phyloP scores from a whole-genome alignment of 768 basidiomycete species.

The Auricularia auricula-judae region DNA sequence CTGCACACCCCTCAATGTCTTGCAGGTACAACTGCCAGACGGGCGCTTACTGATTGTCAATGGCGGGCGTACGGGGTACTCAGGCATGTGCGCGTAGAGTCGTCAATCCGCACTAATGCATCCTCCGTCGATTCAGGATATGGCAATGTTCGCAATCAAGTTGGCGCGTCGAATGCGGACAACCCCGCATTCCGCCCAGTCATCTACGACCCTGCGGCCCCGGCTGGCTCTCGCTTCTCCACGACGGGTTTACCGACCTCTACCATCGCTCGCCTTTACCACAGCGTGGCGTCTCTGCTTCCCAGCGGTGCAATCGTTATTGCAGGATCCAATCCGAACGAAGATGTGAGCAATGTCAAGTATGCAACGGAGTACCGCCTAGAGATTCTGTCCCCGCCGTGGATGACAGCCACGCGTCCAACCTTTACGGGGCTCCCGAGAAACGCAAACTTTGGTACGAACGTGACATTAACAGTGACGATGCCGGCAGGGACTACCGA shows the following conservation, averaged over 20 bases:
- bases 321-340: slow-evolving; percentile 39
- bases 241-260: slow-evolving; percentile 34
- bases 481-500: background rate
- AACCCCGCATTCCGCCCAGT: slow-evolving; percentile 31
- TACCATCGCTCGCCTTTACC: slow-evolving; percentile 46
- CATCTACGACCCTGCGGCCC: slow-evolving; percentile 35
- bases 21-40: slow-evolving; percentile 10
- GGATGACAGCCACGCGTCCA: slow-evolving; percentile 27
- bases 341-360: slow-evolving; percentile 18
- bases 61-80: slow-evolving; percentile 25
- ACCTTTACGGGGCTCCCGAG: slow-evolving; percentile 21
- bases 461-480: slow-evolving; percentile 23
- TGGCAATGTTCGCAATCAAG: slow-evolving; percentile 8
- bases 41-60: slow-evolving; percentile 22
- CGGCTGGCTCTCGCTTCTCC: slow-evolving; percentile 35
- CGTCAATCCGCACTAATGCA: background rate
- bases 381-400: slow-evolving; percentile 33
- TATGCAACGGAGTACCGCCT: slow-evolving; percentile 23
- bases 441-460: slow-evolving; percentile 23
- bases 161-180: slow-evolving; percentile 27
- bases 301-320: slow-evolving; percentile 39
- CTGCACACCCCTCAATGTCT: background rate
- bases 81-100: slow-evolving; percentile 10
- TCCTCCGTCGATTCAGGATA: slow-evolving; percentile 6
- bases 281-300: slow-evolving; percentile 46